Percentiles rank a stretch among this genome's conserved stretches.
Conservation (phyloP, 768 basidiomycete genomes). For the Ramaria sp. region DNA sequence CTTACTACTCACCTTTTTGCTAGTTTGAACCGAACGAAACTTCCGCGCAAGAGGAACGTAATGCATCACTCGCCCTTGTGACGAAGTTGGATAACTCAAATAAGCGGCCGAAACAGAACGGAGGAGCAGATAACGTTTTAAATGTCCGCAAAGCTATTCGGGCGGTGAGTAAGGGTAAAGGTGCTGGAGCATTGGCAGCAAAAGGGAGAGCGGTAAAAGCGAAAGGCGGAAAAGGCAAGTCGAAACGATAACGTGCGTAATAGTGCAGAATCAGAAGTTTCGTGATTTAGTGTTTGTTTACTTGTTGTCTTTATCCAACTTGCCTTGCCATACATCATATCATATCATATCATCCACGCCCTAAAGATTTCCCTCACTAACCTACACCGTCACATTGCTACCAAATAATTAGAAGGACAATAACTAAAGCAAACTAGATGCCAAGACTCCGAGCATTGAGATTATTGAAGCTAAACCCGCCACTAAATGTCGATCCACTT, state of each 20-base stretch:
- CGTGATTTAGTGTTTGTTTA: not conserved
- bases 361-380: not conserved
- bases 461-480: slow-evolving; percentile 7
- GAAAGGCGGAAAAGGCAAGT: not conserved
- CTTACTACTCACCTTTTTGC: not conserved
- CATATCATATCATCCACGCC: not conserved
- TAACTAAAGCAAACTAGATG: not conserved
- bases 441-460: slow-evolving; percentile 1
- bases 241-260: not conserved
- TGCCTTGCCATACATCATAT: not conserved
- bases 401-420: too few relatives aligned
- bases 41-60: slow-evolving; percentile 54
- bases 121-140: slow-evolving; percentile 37
- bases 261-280: not conserved
- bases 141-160: slow-evolving; percentile 87
- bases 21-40: slow-evolving; percentile 82
- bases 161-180: slow-evolving; percentile 58
- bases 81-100: slow-evolving; percentile 56
- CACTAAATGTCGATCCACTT: not conserved
- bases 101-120: slow-evolving; percentile 33
- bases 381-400: too few relatives aligned
- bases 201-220: slow-evolving; percentile 18
- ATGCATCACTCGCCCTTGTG: slow-evolving; percentile 63
- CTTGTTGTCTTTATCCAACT: not conserved
- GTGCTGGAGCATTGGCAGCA: slow-evolving; percentile 46